Percentiles rank a stretch among this genome's conserved stretches.
phyloP scores from a whole-genome alignment of 2,329 filamentous ascomycete species.

The Tolypocladium ovalisporum region DNA sequence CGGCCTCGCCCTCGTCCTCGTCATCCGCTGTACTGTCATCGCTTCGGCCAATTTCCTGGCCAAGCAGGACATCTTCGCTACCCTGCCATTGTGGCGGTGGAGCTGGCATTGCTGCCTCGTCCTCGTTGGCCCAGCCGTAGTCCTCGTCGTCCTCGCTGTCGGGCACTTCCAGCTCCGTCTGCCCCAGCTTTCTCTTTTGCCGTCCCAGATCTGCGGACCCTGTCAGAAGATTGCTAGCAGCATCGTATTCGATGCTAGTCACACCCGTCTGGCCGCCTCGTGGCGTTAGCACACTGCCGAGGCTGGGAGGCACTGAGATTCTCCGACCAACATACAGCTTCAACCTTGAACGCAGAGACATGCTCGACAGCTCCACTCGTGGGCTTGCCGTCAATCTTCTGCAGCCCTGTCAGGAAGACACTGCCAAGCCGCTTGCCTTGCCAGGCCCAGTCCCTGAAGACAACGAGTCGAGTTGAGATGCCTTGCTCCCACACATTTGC shows the following conservation, averaged over 20 bases:
- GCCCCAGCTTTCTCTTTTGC: slow-evolving; percentile 52
- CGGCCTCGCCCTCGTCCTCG: slow-evolving; percentile 8
- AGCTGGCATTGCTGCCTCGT: slow-evolving; percentile 48
- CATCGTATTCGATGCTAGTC: slow-evolving; percentile 28
- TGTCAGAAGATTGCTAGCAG: slow-evolving; percentile 17
- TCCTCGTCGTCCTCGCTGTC: slow-evolving; percentile 59
- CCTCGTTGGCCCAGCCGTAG: slow-evolving; percentile 61
- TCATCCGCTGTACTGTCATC: slow-evolving; percentile 21
- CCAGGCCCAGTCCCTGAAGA: slow-evolving; percentile 70
- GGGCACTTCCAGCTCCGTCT: slow-evolving; percentile 48
- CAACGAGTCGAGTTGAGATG: slow-evolving; percentile 59
- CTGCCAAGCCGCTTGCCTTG: slow-evolving; percentile 32
- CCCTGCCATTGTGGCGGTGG: slow-evolving; percentile 59
- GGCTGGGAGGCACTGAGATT: slow-evolving; percentile 1
- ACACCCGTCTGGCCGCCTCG: slow-evolving; percentile 29
- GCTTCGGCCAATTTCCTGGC: slow-evolving; percentile 30
- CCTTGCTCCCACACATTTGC: slow-evolving; percentile 72
- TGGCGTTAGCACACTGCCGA: slow-evolving; percentile 11
- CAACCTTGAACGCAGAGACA: slow-evolving; percentile 38
- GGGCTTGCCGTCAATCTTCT: slow-evolving; percentile 50
- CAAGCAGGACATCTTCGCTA: slow-evolving; percentile 51
- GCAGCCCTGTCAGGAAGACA: slow-evolving; percentile 49
- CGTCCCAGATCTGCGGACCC: slow-evolving; percentile 24
- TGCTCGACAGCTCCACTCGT: slow-evolving; percentile 27
- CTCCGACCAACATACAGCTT: slow-evolving; percentile 24